Evolutionary conservation across 768 basidiomycete genomes (phyloP), one percentile per base, ranked within the genome.

Genomic region (Termitomyces eurrhizus): DNA sequence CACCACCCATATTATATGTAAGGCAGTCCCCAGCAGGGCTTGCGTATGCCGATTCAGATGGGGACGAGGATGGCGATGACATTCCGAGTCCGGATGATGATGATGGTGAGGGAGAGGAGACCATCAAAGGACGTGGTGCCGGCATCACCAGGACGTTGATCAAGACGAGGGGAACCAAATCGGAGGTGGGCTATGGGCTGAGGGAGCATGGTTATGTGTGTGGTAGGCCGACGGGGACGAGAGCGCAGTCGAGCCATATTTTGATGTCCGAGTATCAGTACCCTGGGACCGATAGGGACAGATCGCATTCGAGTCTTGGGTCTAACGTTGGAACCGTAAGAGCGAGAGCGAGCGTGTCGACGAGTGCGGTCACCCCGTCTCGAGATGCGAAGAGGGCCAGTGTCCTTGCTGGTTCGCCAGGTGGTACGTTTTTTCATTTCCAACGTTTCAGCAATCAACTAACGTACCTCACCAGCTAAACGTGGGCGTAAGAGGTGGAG

Each of bases 331-430:
- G 67, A 16, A 67, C 65, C 7, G 11, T 14, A 14, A 75, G 82
- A 46, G 69, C 68, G n/a, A 77, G 82, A 1, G 83, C 84, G 29
- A 86, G 84, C 52, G 75, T 72, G 45, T 88, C 87, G 9, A 80
- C 84, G 2, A 85, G 85, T 63, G 86, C 87, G 5, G 59, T 85
- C 42, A 72, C 77, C 2, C 85, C 85, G 0, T 78, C 74, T 49
- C 75, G 78, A 29, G 81, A 83, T 9, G 83, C 83, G 0, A 79
- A 78, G 58, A 75, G 79, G 41, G 86, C 83, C 1, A 83, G 81
- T 39, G 64, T 70, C 16, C 50, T 80, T 37, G 75, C 69, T 33
- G 21, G 46, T 36, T 56, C 57, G 21, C 21, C 36, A 13, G 46
- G 9, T 14, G 58, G 58, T 64, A n/a, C 11, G 39, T 65, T n/a